Percentiles rank a stretch among this genome's conserved stretches.
Conservation (phyloP, 1,284 basidiomycete species). For the Moniliella sp. region DNA sequence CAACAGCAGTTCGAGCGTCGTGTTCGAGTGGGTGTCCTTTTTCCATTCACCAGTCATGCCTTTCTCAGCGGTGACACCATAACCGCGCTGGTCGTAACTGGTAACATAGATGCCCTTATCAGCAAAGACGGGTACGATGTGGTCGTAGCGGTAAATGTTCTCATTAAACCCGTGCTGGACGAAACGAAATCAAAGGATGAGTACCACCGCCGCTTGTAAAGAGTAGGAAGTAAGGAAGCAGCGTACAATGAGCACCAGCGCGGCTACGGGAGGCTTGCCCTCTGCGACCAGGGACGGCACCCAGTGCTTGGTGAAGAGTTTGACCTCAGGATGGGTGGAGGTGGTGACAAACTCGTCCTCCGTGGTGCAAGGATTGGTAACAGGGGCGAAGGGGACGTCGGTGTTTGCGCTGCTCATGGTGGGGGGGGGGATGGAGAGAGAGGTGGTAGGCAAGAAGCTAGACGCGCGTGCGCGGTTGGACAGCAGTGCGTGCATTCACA, state of each 20-base stretch:
- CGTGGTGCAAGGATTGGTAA: background rate
- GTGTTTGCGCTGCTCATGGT: no score
- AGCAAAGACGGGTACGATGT: slow-evolving; percentile 46
- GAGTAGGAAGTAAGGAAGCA: no score
- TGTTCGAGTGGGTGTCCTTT: slow-evolving; percentile 39
- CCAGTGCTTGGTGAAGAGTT: background rate
- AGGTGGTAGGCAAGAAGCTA: no score
- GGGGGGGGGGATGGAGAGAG: no score
- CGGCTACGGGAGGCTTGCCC: slow-evolving; percentile 42
- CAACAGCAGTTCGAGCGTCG: slow-evolving; percentile 48
- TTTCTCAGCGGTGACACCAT: slow-evolving; percentile 51
- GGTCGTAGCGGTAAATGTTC: slow-evolving; percentile 36
- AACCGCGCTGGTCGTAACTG: slow-evolving; percentile 65
- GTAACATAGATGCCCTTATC: slow-evolving; percentile 47
- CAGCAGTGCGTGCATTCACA: no score
- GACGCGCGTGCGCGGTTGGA: no score
- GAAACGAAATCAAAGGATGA: no score
- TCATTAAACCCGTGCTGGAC: slow-evolving; percentile 62
- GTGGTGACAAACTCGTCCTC: background rate
- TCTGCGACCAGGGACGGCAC: slow-evolving; percentile 19
- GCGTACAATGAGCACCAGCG: slow-evolving; percentile 60
- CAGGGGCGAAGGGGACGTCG: no score
- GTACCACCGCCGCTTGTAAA: no score
- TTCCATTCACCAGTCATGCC: slow-evolving; percentile 34
- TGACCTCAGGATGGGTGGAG: background rate